A percentile compares a stretch with the other conserved stretches of the same genome.
These are phyloP conservation scores for Calonectria leucothoes DNA, from an alignment of 2,329 filamentous ascomycete species.

Conservation along the genomic window DNA sequence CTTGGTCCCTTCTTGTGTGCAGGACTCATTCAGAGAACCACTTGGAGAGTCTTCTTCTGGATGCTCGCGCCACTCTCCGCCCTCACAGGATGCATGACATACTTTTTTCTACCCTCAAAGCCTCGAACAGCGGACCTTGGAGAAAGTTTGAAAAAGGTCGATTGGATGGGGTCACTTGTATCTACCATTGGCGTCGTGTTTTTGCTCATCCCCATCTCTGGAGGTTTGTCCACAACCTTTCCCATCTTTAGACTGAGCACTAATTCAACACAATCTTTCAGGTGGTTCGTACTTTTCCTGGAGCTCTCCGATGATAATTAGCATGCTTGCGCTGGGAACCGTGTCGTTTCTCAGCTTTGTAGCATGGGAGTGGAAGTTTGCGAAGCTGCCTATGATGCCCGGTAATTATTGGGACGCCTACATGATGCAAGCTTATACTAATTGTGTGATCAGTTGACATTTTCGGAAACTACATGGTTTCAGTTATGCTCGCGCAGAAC, in stretches of 20 bases:
- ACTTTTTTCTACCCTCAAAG: slow-evolving; percentile 63
- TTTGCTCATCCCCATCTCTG: slow-evolving; percentile 72
- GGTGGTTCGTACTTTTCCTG: slow-evolving; percentile 57
- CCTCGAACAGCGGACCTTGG: slow-evolving; percentile 57
- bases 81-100: slow-evolving; percentile 56
- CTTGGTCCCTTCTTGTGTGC: slow-evolving; percentile 58
- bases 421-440: neutral
- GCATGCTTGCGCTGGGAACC: slow-evolving; percentile 76
- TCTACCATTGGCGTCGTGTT: slow-evolving; percentile 68
- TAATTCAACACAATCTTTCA: neutral
- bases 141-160: slow-evolving; percentile 65
- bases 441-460: slow-evolving; percentile 53
- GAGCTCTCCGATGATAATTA: slow-evolving; percentile 77
- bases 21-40: slow-evolving; percentile 49
- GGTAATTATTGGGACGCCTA: slow-evolving; percentile 6
- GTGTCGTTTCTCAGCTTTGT: slow-evolving; percentile 72
- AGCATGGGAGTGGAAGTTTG: slow-evolving; percentile 76
- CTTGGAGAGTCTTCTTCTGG: slow-evolving; percentile 58
- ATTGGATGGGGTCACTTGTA: slow-evolving; percentile 67
- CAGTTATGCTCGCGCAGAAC: slow-evolving; percentile 66
- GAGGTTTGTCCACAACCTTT: slow-evolving; percentile 50
- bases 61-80: slow-evolving; percentile 63
- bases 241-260: neutral
- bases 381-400: slow-evolving; percentile 81
- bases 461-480: slow-evolving; percentile 65